Evolutionary conservation across 352 stramenopile genomes (phyloP), one percentile per base, ranked within the genome.

Genomic region (Thalassiosira mediterranea): DNA sequence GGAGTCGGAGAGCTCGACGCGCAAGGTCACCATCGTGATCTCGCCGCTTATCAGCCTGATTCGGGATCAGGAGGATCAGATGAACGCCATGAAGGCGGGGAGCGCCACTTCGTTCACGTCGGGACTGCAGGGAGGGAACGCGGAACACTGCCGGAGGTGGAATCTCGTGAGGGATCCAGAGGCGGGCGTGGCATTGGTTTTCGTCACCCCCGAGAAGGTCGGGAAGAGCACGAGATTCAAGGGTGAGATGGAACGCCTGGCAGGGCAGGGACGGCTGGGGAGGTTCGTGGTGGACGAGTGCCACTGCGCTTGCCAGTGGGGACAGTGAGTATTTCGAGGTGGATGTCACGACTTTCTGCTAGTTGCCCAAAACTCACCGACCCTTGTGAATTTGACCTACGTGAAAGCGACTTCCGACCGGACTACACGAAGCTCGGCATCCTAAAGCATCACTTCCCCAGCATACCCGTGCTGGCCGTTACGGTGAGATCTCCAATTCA

Each of bases 381-480:
- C 2, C n/a, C 23, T 54, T 11, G 13, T 68, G n/a, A 10, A 46
- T 56, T 23, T 32, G 15, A 32, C 23, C 17, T 64, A 4, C 34
- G 52, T 34, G 38, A 60, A 42, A 47, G 53, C 57, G 84, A 91
- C 54, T 93, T 87, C 40, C 63, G 80, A 49, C 72, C 91, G 76
- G 95, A 98, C 64, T 98, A 98, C 77, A 93, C 90, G 3, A 97
- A 98, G 81, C 82, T 98, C 10, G 92, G 93, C 0, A 93, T 96
- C 40, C 54, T 98, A 10, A 96, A 96, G 64, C 79, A 88, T 8
- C 88, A 96, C 56, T 98, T 97, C 77, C 93, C 94, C 3, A 88
- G 48, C 4, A 86, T 97, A n/a, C 94, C 95, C 0, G 89, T 98
- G 1, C 68, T 98, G 31, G 95, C 95, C 19, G 82, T 97, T 10